phyloP scores from a whole-genome alignment of 2,329 filamentous ascomycete species.

The Lachnellula hyalina region DNA sequence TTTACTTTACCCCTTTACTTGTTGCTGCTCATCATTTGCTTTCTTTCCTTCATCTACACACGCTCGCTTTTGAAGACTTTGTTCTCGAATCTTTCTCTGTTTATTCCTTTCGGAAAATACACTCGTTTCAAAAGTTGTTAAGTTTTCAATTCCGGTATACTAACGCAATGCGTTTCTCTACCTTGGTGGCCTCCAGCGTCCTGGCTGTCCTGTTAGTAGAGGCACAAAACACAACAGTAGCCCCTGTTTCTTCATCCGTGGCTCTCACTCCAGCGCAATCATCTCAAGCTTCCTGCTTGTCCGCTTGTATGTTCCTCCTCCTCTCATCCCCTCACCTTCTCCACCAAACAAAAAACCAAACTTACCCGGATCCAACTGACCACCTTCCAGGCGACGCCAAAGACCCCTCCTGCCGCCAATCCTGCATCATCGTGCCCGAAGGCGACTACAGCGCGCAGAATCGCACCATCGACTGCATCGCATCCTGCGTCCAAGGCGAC shows the following conservation, averaged over 20 bases:
- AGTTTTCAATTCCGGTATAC: neutral
- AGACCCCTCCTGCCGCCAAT: conserved; percentile 4
- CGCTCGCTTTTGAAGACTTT: no score
- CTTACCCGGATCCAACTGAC: neutral
- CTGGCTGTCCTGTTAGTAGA: conserved; percentile 6
- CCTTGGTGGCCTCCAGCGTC: conserved; percentile 5
- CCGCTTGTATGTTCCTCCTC: conserved; percentile 9
- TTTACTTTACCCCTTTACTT: no score
- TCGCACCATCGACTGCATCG: conserved; percentile 7
- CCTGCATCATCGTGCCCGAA: conserved; percentile 5
- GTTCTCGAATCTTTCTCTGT: no score
- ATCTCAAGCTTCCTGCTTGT: conserved; percentile 12
- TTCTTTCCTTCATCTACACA: no score
- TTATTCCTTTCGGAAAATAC: no score
- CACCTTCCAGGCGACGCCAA: conserved; percentile 4
- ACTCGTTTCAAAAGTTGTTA: no score
- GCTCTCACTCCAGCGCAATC: conserved; percentile 8
- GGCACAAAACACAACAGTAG: conserved; percentile 2
- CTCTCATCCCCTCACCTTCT: no score
- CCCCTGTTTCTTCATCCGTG: conserved; percentile 2
- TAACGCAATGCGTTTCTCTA: conserved; percentile 16
- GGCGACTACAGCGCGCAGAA: conserved; percentile 4
- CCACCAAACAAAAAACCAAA: no score
- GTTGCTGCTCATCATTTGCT: no score
- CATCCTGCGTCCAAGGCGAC: conserved; percentile 12